Evolutionary conservation across 768 basidiomycete genomes (phyloP).

Genomic region (Rhodotorula diobovata): DNA sequence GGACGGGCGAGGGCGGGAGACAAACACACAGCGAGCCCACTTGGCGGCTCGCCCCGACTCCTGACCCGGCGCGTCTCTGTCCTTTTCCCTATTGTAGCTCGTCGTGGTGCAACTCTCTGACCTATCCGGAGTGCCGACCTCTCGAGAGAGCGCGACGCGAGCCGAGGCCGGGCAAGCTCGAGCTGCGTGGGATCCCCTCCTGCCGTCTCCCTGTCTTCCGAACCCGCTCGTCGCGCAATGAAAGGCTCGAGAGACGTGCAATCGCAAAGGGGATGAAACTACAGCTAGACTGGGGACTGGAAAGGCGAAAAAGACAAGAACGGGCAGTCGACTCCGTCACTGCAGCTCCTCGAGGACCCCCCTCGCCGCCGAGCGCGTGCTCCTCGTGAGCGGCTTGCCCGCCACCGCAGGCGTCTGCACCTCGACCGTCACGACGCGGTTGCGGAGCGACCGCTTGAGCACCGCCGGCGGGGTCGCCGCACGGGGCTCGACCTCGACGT

Average conservation of each 20-base stretch:
- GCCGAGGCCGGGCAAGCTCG: too few species aligned
- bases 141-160: too few species aligned
- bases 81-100: too few species aligned
- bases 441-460: slow-evolving; percentile 20
- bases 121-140: too few species aligned
- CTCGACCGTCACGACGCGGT: slow-evolving; percentile 27
- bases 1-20: background rate
- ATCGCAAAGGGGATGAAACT: background rate
- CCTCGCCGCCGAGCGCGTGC: slow-evolving; percentile 1
- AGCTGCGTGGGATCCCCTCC: too few species aligned
- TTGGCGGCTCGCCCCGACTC: slow-evolving; percentile 17
- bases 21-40: slow-evolving; percentile 2
- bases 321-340: background rate
- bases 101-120: too few species aligned
- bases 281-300: background rate
- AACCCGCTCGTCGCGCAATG: too few species aligned
- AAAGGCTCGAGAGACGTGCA: too few species aligned
- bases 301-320: background rate
- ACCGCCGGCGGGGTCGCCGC: slow-evolving; percentile 2
- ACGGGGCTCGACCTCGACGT: background rate
- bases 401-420: background rate
- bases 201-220: too few species aligned
- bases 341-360: slow-evolving; percentile 26
- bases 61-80: slow-evolving; percentile 7
- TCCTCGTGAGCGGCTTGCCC: slow-evolving; percentile 2